Conservation (phyloP, 83 land plant genomes). For the Isoetes engelmannii region DNA sequence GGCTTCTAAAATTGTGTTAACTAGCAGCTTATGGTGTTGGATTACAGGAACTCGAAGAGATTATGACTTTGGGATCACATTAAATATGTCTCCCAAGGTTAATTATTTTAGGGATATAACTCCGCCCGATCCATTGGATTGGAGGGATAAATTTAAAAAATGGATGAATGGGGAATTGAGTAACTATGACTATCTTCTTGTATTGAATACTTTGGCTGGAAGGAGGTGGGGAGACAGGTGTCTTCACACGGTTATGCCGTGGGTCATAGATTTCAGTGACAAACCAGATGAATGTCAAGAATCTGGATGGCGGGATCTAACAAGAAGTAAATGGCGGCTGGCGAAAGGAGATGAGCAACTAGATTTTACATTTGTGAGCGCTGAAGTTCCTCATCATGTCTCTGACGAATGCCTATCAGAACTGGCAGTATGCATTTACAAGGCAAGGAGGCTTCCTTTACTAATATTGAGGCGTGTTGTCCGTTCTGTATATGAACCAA, state of each 20-base stretch:
- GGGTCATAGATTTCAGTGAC: slow-evolving; percentile 91
- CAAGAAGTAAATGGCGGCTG: slow-evolving; percentile 86
- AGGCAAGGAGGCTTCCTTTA: slow-evolving; percentile 85
- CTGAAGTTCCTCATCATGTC: slow-evolving; percentile 90
- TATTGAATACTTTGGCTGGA: slow-evolving; percentile 79
- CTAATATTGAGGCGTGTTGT: slow-evolving; percentile 67
- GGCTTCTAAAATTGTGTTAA: slow-evolving; percentile 57
- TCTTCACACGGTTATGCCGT: slow-evolving; percentile 92
- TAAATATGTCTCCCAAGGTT: neutral
- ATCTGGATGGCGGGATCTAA: slow-evolving; percentile 81
- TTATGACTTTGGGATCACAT: neutral
- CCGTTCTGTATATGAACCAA: slow-evolving; percentile 93
- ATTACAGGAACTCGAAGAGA: slow-evolving; percentile 27
- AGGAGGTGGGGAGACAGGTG: slow-evolving; percentile 92
- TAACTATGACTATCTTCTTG: slow-evolving; percentile 84
- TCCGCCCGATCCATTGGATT: slow-evolving; percentile 39
- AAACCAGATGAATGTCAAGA: slow-evolving; percentile 64
- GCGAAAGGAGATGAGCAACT: slow-evolving; percentile 98
- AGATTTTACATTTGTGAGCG: slow-evolving; percentile 78
- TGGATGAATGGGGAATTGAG: slow-evolving; percentile 87
- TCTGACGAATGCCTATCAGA: slow-evolving; percentile 98
- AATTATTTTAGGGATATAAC: slow-evolving; percentile 41
- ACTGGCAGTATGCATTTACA: slow-evolving; percentile 91
- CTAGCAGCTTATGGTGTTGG: slow-evolving; percentile 64
- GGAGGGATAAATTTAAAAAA: slow-evolving; percentile 41